These are phyloP conservation scores for Nigrograna mackinnonii DNA, from an alignment of 2,329 filamentous ascomycete species.

Conservation along the genomic window DNA sequence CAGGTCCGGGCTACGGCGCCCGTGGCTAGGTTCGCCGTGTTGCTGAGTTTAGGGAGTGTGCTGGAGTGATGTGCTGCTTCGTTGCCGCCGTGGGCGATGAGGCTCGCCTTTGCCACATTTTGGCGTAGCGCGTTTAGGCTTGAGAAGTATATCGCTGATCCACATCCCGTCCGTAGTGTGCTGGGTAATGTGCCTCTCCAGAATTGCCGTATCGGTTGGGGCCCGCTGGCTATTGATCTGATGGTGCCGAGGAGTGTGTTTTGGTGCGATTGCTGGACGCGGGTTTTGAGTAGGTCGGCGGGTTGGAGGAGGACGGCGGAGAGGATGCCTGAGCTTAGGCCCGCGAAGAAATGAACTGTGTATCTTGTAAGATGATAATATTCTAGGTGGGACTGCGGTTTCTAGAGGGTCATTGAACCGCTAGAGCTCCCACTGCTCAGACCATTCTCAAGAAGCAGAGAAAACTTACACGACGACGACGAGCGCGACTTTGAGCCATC, in stretches of 20 bases:
- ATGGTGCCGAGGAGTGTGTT: slow-evolving; percentile 70
- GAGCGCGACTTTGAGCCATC: slow-evolving; percentile 53
- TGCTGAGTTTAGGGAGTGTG: slow-evolving; percentile 78
- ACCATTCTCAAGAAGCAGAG: background rate
- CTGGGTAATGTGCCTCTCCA: slow-evolving; percentile 95
- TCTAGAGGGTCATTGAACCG: background rate
- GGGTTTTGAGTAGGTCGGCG: slow-evolving; percentile 93
- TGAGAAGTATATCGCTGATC: slow-evolving; percentile 92
- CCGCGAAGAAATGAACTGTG: slow-evolving; percentile 79
- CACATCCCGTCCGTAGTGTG: slow-evolving; percentile 89
- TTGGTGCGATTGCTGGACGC: slow-evolving; percentile 83
- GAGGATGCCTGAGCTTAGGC: slow-evolving; percentile 82
- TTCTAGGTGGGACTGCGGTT: background rate
- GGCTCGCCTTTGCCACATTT: slow-evolving; percentile 55
- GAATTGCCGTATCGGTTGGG: slow-evolving; percentile 70
- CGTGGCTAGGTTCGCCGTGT: slow-evolving; percentile 81
- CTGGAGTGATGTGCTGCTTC: too few species aligned
- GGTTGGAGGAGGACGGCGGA: slow-evolving; percentile 92
- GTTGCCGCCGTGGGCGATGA: slow-evolving; percentile 24
- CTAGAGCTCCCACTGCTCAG: background rate
- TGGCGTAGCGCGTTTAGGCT: slow-evolving; percentile 83
- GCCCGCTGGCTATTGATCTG: slow-evolving; percentile 68
- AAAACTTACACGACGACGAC: slow-evolving; percentile 53
- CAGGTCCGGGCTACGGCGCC: slow-evolving; percentile 83
- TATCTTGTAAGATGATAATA: background rate